Evolutionary conservation across 805 yeast species (phyloP), one percentile per base, ranked within the genome.

Genomic region (Metschnikowia santaceciliae): DNA sequence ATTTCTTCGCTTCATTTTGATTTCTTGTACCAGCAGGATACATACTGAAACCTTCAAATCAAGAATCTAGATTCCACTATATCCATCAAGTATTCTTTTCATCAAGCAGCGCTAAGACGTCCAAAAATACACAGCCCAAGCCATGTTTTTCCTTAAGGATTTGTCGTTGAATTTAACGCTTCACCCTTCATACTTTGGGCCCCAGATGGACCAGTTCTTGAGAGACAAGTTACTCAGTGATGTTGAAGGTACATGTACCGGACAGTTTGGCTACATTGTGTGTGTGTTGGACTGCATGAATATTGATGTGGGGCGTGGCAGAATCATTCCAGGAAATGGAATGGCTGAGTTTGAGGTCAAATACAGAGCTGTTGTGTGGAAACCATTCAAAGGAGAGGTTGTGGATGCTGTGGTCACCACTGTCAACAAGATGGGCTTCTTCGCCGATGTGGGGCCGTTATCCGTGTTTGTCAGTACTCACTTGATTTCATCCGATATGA

Each of bases 241-340:
- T 66, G 99, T 94, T 40, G 99, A 94, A 72, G 99, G 99, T 23
- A 90, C 98, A 1, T 94, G 98, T 72, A 91, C 98, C 0, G 99
- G 99, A 61, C 96, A 94, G 69, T 94, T 94, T 74, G 99, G 99
- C 13, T 94, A 94, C 68, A 94, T 94, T 58, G 85, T 94, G 51
- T 92, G 97, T 71, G 99, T 94, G 41, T 77, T 94, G 65, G 98
- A 94, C 65, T 89, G 95, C 58, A 90, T 89, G 86, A 81, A 85
- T 58, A 90, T 94, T 51, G 97, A 94, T 64, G 95, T 94, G 34
- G 99, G 97, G 44, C 86, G 90, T 60, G 99, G 99, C 17, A 77
- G 88, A 60, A 88, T 94, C 56, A 79, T 94, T 41, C 96, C 98
- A 2, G 85, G 91, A 22, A 83, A 85, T 51, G 99, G 99, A 2